These are phyloP conservation scores for Mycogone perniciosa DNA, from an alignment of 2,329 filamentous ascomycete genomes.

Conservation along the genomic window DNA sequence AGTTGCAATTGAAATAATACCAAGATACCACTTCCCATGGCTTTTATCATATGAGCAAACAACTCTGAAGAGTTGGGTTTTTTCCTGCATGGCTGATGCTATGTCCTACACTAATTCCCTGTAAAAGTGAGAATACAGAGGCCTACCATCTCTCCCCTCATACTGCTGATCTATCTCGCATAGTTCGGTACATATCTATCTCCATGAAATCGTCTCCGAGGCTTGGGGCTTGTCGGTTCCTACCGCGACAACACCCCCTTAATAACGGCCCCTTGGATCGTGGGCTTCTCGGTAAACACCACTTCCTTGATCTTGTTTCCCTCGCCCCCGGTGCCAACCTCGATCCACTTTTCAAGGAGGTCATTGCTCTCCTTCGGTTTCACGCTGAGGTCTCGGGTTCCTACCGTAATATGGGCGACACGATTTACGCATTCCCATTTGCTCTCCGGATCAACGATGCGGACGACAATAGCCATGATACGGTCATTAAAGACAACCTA, in stretches of 20 bases:
- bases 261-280: constrained; percentile 41
- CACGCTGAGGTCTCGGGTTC: constrained; percentile 65
- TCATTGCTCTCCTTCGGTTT: constrained; percentile 96
- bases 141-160: too few species aligned
- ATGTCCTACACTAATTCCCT: too few species aligned
- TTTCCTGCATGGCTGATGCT: too few species aligned
- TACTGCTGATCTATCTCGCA: too few species aligned
- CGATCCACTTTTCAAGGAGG: constrained; percentile 68
- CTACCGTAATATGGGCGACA: constrained; percentile 83
- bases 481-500: constrained; percentile 75
- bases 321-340: constrained; percentile 39
- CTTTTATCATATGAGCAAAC: neutral
- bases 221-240: neutral
- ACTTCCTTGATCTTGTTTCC: constrained; percentile 41
- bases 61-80: too few species aligned
- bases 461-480: constrained; percentile 86
- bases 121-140: too few species aligned
- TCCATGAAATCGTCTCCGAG: neutral
- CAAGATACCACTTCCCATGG: neutral
- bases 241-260: constrained; percentile 43
- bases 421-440: constrained; percentile 67
- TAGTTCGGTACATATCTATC: too few species aligned
- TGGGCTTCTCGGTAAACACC: constrained; percentile 43
- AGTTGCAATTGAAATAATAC: neutral
- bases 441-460: constrained; percentile 52